A percentile compares a stretch with the other conserved stretches of the same genome.
phyloP scores from a whole-genome alignment of 2,329 filamentous ascomycete species.

The Pseudocercospora cruenta region DNA sequence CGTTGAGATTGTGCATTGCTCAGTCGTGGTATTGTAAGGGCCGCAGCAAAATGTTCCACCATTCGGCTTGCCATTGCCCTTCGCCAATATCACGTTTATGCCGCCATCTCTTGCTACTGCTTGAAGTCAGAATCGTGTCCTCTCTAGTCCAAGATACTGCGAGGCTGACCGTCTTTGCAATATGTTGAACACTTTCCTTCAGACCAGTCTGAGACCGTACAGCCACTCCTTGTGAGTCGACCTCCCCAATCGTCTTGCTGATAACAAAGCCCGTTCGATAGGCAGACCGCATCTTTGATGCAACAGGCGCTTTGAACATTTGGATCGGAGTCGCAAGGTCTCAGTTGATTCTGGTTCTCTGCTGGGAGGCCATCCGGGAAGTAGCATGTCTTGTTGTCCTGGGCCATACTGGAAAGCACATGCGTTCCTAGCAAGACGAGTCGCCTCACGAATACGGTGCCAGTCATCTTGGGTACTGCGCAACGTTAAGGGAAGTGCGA shows the following conservation, averaged over 20 bases:
- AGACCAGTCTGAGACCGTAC: not conserved
- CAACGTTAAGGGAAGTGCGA: not conserved
- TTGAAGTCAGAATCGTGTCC: not conserved
- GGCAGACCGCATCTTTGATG: not conserved
- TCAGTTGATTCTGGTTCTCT: not conserved
- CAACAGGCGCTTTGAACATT: not conserved
- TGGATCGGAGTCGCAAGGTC: not conserved
- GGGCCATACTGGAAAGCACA: not conserved
- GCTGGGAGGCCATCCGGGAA: not conserved
- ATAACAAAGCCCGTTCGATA: not conserved
- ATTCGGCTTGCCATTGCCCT: not conserved
- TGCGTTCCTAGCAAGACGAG: not conserved
- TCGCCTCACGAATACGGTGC: not conserved
- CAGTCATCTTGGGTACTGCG: not conserved
- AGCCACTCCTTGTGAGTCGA: not conserved
- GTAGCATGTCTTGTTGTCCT: not conserved
- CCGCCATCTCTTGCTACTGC: not conserved
- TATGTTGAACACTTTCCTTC: not conserved
- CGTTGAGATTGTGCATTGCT: not conserved
- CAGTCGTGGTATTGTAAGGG: not conserved
- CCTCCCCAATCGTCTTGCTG: not conserved
- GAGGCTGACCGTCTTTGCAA: not conserved
- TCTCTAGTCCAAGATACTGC: not conserved
- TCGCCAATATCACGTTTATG: not conserved
- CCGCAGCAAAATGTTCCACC: not conserved